Base-by-base conservation (phyloP, 139 green algal genomes). In the Monoraphidium neglectum region DNA sequence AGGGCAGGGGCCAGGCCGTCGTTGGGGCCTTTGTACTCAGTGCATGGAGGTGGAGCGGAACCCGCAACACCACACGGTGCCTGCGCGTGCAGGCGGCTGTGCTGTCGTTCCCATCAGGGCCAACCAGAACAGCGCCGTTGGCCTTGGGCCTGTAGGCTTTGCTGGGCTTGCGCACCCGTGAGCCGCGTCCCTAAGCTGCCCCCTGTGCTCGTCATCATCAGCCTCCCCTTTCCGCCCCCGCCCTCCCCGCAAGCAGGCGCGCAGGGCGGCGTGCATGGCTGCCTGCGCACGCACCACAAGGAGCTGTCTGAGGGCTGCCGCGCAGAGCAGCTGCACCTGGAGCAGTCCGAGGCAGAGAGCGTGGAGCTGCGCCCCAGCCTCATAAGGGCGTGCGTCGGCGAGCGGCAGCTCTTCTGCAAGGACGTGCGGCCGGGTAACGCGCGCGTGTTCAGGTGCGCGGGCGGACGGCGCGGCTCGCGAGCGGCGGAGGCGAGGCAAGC, bases 321-420 rank as follows among this genome's bases (percentile, higher is more conserved):
- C 12, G 78, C 77, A 28, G 93, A 98, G 87, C 92, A 97, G 88
- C 87, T 90, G 71, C 66, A 93, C 28, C 76, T 89, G 28, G 84
- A 91, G 84, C 60, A 86, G 76, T 77, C 87, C 76, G 82, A 91
- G 82, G 69, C 77, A 0, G 70, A 85, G 51, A 83, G 71, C 67
- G 88, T 94, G 57, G 85, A 92, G 76, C 81, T 95, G 69, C 84
- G 87, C 63, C 73, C 83, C 21, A 75, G 77, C 30, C 74, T 93
- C 68, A 66, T 90, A 2, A 83, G 87, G 72, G 77, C 76, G 1
- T 84, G 80, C 79, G 81, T 77, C 0, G 82, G 86, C 13, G 91
- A 96, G 79, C 84, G 90, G 53, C 68, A 79, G 4, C 67, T 89
- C 1, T 95, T 89, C 82, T 97, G 92, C 84, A 77, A 82, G 10